These are phyloP conservation scores for Thyridium curvatum DNA, from an alignment of 2,329 filamentous ascomycete species.

Conservation along the genomic window DNA sequence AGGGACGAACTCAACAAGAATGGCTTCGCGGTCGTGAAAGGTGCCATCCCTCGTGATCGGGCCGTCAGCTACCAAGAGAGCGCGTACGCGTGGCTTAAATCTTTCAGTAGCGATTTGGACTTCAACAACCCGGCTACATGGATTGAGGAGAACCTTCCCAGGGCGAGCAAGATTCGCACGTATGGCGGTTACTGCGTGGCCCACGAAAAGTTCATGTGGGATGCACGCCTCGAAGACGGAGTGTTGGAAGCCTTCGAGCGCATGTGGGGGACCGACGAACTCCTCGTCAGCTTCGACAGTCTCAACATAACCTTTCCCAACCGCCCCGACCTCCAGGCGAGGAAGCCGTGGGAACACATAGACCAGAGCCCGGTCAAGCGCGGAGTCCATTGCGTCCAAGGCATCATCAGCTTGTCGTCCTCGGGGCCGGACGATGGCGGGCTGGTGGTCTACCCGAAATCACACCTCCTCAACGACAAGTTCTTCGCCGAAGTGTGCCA, in stretches of 20 bases:
- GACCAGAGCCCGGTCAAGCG: slow-evolving; percentile 19
- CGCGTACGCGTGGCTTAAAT: slow-evolving; percentile 11
- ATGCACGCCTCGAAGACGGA: slow-evolving; percentile 26
- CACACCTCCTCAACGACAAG: slow-evolving; percentile 28
- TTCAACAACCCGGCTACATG: slow-evolving; percentile 25
- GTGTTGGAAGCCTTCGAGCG: slow-evolving; percentile 29
- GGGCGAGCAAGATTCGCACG: slow-evolving; percentile 22
- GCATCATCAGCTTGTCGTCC: slow-evolving; percentile 20
- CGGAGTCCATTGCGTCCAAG: slow-evolving; percentile 22
- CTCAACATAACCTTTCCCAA: slow-evolving; percentile 29
- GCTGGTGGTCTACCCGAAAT: slow-evolving; percentile 24
- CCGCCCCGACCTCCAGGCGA: slow-evolving; percentile 14
- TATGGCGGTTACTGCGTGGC: slow-evolving; percentile 19
- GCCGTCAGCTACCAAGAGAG: slow-evolving; percentile 25
- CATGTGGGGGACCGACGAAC: slow-evolving; percentile 26
- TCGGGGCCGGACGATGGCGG: slow-evolving; percentile 28
- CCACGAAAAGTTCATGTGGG: slow-evolving; percentile 34
- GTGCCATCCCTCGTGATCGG: slow-evolving; percentile 32
- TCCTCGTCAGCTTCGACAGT: slow-evolving; percentile 27
- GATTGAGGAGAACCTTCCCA: slow-evolving; percentile 26
- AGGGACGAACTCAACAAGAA: slow-evolving; percentile 22
- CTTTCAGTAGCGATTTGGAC: slow-evolving; percentile 12
- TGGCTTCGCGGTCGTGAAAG: slow-evolving; percentile 37
- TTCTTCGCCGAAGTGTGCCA: no score
- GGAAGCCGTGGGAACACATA: slow-evolving; percentile 29